These are phyloP conservation scores for Globisporangium echinulatum DNA, from an alignment of 352 stramenopile species.

Conservation along the genomic window DNA sequence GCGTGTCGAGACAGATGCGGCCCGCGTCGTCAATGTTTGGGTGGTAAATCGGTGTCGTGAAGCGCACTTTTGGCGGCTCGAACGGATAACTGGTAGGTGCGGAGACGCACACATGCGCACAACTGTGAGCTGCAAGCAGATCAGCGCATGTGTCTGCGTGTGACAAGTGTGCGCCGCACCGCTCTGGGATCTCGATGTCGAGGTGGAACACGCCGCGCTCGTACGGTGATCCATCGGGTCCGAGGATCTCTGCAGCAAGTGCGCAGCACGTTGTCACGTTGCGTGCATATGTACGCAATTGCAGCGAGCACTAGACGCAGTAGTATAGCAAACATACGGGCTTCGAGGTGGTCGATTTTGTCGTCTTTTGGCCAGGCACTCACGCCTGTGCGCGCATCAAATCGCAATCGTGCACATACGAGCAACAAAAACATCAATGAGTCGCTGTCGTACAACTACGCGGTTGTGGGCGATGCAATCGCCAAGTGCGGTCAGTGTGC, in stretches of 20 bases:
- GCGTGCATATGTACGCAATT: neutral
- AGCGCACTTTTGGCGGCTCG: conserved; percentile 74
- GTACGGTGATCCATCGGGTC: conserved; percentile 76
- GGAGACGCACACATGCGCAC: neutral
- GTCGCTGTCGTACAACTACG: too few species aligned
- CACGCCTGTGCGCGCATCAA: conserved; percentile 26
- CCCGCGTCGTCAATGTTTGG: conserved; percentile 83
- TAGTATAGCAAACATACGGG: conserved; percentile 33
- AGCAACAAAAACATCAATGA: too few species aligned
- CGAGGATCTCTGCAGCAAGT: conserved; percentile 55
- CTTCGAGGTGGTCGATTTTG: conserved; percentile 67
- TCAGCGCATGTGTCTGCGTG: neutral
- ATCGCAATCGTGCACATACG: too few species aligned
- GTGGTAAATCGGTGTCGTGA: conserved; percentile 78
- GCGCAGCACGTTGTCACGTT: neutral
- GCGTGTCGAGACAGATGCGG: conserved; percentile 87
- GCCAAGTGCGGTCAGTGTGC: neutral
- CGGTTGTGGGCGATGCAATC: too few species aligned
- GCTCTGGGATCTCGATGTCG: conserved; percentile 69
- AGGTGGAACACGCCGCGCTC: conserved; percentile 70
- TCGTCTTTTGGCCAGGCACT: conserved; percentile 75
- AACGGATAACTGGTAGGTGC: conserved; percentile 59
- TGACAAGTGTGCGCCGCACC: conserved; percentile 12
- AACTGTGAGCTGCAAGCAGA: neutral
- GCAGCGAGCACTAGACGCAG: too few species aligned